Percentiles rank a stretch among this genome's conserved stretches.
Conservation (phyloP, 179 eudicot genomes). For the Gypsophila paniculata region DNA sequence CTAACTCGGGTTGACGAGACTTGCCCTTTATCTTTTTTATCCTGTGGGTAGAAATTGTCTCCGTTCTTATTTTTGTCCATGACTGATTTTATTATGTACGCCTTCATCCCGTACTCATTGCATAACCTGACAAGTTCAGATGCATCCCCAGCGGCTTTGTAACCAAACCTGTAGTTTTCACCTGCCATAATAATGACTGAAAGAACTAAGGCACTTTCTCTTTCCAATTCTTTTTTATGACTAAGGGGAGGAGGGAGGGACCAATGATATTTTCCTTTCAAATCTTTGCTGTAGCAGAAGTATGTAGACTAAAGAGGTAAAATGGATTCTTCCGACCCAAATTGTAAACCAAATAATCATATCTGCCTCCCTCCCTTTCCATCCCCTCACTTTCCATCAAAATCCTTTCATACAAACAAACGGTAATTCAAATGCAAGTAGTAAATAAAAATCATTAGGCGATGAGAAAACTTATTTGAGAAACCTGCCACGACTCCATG, state of each 20-base stretch:
- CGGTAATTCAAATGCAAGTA: no score
- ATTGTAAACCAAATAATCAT: no score
- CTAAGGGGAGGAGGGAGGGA: neutral
- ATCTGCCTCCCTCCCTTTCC: no score
- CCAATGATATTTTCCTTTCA: no score
- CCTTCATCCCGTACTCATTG: conserved; percentile 58
- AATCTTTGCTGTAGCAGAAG: no score
- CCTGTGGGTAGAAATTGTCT: conserved; percentile 21
- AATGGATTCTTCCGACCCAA: no score
- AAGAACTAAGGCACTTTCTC: neutral
- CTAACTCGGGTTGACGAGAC: conserved; percentile 96
- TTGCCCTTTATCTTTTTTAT: conserved; percentile 76
- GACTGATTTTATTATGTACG: conserved; percentile 67
- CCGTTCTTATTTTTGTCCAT: conserved; percentile 66
- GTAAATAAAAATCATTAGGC: neutral
- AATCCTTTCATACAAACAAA: no score
- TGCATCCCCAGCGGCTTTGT: conserved; percentile 82
- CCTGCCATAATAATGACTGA: conserved; percentile 45
- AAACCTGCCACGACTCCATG: conserved; percentile 93
- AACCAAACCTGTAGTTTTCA: conserved; percentile 91
- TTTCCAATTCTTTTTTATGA: neutral
- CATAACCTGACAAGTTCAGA: conserved; percentile 72
- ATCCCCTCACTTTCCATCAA: no score
- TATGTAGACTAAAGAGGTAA: no score
- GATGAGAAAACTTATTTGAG: neutral